Base-by-base conservation (phyloP, 768 basidiomycete genomes). In the Termitomyces sp. region DNA sequence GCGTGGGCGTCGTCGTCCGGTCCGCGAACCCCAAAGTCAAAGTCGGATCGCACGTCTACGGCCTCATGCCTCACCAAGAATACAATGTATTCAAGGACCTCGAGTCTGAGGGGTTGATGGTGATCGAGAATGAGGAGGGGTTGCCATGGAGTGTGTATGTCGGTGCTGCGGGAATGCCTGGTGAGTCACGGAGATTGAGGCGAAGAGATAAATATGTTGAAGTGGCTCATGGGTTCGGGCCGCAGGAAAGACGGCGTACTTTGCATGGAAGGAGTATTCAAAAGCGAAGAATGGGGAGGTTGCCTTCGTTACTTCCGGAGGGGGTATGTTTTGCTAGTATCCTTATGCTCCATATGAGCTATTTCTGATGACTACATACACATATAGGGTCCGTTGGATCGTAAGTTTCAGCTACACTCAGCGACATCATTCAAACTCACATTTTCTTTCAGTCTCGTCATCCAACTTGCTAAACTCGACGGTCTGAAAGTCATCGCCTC, bases 401-500 rank as follows among this genome's bases (percentile, higher is more conserved):
- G 62, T 62, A 48, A 54, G 62, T 41, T 19, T 8, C 4, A 17
- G 16, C 6, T 10, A 19, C 3, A 5, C 6, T 25, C 16, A 38
- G 9, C 17, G 6, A 38, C 9, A 5, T 40, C n/a, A 40, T 40
- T 23, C 6, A 12, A 12, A 23, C 19, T 41, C 5, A 48, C 16
- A 32, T 12, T 27, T 6, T 8, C 14, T 21, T 6, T 12, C 49
- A 81, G 79, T 1, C 44, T 82, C 12, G 78, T 82, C 19, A 76
- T 81, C 44, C 82, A 83, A 55, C 65, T 82, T 5, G 80, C 82
- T 0, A 82, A 83, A 50, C 60, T 62, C 0, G 76, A 80, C n/a
- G 81, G 81, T 3, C 64, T 78, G 23, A 86, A 84, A 62, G 89
- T 90, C 38, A 86, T 92, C 48, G 85, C 81, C 0, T 87, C 84